phyloP scores from a whole-genome alignment of 257 asterid genomes.

The Scutellaria minor region DNA sequence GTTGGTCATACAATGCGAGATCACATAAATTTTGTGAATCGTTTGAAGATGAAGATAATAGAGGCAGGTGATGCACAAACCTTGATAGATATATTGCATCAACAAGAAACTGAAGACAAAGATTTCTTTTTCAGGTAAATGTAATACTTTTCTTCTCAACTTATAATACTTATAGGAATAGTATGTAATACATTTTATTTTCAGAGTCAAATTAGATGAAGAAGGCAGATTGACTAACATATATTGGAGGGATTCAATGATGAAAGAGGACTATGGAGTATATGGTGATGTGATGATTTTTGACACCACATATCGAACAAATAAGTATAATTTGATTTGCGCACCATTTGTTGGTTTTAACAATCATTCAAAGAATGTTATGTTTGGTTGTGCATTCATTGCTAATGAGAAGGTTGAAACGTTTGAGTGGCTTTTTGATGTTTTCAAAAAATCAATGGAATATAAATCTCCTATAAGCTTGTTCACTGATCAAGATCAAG shows the following conservation, averaged over 20 bases:
- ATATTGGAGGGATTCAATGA: slow-evolving; percentile 23
- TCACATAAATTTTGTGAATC: not conserved
- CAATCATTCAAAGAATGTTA: slow-evolving; percentile 14
- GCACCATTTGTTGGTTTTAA: slow-evolving; percentile 11
- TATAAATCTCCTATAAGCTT: not conserved
- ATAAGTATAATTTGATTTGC: slow-evolving; percentile 14
- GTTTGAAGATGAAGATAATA: not conserved
- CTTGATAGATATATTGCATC: not conserved
- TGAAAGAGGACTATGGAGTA: slow-evolving; percentile 14
- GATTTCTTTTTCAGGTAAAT: not conserved
- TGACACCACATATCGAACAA: slow-evolving; percentile 14
- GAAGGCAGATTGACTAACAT: not conserved
- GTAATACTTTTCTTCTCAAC: too few species aligned
- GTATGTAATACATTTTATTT: not conserved
- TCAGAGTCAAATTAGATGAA: slow-evolving; percentile 1
- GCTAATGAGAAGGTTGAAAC: slow-evolving; percentile 8
- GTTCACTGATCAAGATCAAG: slow-evolving; percentile 4
- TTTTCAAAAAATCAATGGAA: slow-evolving; percentile 19
- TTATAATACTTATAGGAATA: too few species aligned
- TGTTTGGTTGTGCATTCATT: slow-evolving; percentile 19
- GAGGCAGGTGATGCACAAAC: slow-evolving; percentile 17
- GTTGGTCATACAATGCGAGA: not conserved
- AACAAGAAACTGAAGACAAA: not conserved
- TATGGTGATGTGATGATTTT: slow-evolving; percentile 17
- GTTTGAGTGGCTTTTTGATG: slow-evolving; percentile 1